These are phyloP conservation scores for Dothidotthia symphoricarpi DNA, from an alignment of 2,329 filamentous ascomycete species.

Conservation along the genomic window DNA sequence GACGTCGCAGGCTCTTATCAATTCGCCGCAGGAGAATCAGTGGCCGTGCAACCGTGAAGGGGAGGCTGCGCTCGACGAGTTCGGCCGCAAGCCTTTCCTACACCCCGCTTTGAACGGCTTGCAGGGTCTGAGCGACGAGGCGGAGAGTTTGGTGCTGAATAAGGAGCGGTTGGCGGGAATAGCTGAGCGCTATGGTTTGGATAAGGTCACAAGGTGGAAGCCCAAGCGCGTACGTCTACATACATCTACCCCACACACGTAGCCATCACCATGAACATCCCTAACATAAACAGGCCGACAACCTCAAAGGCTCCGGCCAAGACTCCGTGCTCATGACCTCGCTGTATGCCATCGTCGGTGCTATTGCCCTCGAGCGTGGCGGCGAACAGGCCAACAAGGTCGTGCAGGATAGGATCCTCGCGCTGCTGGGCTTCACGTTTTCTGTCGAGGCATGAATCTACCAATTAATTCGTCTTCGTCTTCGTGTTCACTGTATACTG, in stretches of 20 bases:
- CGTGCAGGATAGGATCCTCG: constrained; percentile 73
- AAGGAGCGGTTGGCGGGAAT: constrained; percentile 66
- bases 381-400: constrained; percentile 72
- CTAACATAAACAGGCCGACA: constrained; percentile 53
- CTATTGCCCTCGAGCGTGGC: constrained; percentile 83
- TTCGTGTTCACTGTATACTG: no score
- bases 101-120: constrained; percentile 71
- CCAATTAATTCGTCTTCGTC: no score
- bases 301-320: constrained; percentile 70
- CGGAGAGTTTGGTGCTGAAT: constrained; percentile 61
- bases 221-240: constrained; percentile 67
- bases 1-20: constrained; percentile 61
- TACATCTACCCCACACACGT: background rate
- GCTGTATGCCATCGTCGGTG: constrained; percentile 82
- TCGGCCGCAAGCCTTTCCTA: constrained; percentile 62
- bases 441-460: constrained; percentile 3
- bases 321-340: constrained; percentile 73
- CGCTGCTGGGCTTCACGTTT: constrained; percentile 41
- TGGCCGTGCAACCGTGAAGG: constrained; percentile 20
- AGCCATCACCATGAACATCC: background rate
- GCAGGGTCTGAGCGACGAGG: constrained; percentile 64
- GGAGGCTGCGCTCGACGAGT: constrained; percentile 27
- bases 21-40: constrained; percentile 42
- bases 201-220: constrained; percentile 81
- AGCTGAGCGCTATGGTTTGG: constrained; percentile 68